Evolutionary conservation across 1,284 basidiomycete species (phyloP).

Genomic region (Singerocomus rubriflavus): DNA sequence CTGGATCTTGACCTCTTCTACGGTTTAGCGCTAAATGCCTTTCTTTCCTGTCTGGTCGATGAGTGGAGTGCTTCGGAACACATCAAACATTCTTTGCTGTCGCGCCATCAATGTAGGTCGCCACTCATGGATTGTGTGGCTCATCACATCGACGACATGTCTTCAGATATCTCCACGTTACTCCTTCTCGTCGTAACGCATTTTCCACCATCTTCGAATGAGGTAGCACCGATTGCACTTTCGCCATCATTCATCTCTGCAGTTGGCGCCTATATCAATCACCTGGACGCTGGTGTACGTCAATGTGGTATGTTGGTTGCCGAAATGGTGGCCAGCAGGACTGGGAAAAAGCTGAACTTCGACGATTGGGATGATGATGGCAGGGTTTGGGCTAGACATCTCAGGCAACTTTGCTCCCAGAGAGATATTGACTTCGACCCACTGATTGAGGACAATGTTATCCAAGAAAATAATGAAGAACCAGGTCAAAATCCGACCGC

Average conservation of each 20-base stretch:
- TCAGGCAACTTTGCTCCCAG: constrained; percentile 50
- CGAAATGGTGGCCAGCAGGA: constrained; percentile 66
- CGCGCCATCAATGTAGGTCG: constrained; percentile 62
- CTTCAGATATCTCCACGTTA: constrained; percentile 64
- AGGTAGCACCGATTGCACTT: constrained; percentile 42
- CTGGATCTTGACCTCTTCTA: constrained; percentile 7
- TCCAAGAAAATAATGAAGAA: not conserved
- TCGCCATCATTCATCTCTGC: constrained; percentile 69
- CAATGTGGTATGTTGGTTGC: constrained; percentile 93
- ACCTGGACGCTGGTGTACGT: constrained; percentile 75
- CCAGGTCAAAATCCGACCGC: not conserved
- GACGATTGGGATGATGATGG: constrained; percentile 80
- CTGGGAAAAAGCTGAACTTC: constrained; percentile 72
- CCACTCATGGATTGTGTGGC: not conserved
- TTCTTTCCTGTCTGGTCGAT: constrained; percentile 51
- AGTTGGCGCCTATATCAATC: constrained; percentile 74
- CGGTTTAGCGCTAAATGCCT: constrained; percentile 44
- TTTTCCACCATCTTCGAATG: constrained; percentile 48
- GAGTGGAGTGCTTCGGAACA: constrained; percentile 66
- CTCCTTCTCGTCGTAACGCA: constrained; percentile 64
- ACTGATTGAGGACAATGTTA: constrained; percentile 6
- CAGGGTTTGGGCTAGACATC: constrained; percentile 58
- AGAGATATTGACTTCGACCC: constrained; percentile 50
- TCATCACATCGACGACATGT: not conserved
- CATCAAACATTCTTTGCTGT: constrained; percentile 69